Percentiles rank a stretch among this genome's conserved stretches.
phyloP scores from a whole-genome alignment of 1,284 basidiomycete genomes.

The Cryptococcus sp. region DNA sequence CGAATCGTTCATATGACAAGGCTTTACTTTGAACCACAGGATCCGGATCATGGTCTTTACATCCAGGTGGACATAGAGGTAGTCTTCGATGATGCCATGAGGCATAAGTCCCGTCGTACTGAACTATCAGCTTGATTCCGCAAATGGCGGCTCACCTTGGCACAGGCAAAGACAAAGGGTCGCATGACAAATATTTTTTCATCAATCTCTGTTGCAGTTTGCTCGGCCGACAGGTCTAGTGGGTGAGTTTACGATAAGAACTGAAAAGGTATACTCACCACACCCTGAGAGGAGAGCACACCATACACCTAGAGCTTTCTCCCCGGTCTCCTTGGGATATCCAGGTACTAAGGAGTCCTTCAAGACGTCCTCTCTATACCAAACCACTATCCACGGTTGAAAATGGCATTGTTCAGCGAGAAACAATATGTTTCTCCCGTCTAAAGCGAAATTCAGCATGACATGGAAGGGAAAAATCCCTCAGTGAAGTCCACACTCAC shows the following conservation, averaged over 20 bases:
- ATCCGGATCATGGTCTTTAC: constrained; percentile 19
- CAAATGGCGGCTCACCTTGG: constrained; percentile 42
- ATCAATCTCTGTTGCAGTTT: constrained; percentile 47
- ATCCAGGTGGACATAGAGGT: constrained; percentile 32
- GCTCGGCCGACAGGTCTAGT: constrained; percentile 24
- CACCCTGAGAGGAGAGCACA: constrained; percentile 31
- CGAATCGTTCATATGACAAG: constrained; percentile 39
- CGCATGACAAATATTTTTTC: constrained; percentile 53
- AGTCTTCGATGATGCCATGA: constrained; percentile 48
- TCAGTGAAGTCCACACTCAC: constrained; percentile 24
- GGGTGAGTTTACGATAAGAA: constrained; percentile 2
- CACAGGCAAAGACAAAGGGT: constrained; percentile 53
- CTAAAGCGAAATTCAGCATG: constrained; percentile 20
- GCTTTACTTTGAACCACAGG: constrained; percentile 18
- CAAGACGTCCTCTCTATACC: constrained; percentile 43
- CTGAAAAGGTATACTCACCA: constrained; percentile 14
- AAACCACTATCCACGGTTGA: constrained; percentile 34
- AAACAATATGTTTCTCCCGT: constrained; percentile 44
- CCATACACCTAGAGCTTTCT: constrained; percentile 38
- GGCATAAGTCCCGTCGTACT: constrained; percentile 50
- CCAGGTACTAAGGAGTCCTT: constrained; percentile 45
- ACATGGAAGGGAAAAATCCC: background rate
- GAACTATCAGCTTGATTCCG: background rate
- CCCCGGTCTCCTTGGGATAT: constrained; percentile 42
- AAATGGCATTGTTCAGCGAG: constrained; percentile 41